Conservation (phyloP, 108 stramenopile genomes). For the Cyclostephanos invisitatus region DNA sequence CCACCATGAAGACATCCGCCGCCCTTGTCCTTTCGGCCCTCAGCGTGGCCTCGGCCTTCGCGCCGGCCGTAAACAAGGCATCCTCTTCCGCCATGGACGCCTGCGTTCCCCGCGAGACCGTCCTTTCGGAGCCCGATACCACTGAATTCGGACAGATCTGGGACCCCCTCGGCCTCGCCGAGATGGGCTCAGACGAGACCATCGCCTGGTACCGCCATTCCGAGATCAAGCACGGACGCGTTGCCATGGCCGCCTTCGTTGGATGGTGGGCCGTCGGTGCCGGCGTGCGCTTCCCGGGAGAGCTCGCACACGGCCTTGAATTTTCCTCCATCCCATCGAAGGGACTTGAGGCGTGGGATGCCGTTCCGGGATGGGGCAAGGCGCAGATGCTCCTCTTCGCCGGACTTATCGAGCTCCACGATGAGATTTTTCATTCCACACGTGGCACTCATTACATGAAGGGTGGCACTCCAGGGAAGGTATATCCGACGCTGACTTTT, state of each 20-base stretch:
- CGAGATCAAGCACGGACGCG: slow-evolving; percentile 80
- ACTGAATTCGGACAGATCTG: slow-evolving; percentile 71
- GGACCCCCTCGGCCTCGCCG: slow-evolving; percentile 76
- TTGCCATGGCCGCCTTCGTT: slow-evolving; percentile 85
- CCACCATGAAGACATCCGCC: slow-evolving; percentile 32
- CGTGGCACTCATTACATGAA: slow-evolving; percentile 74
- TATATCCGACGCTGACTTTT: slow-evolving; percentile 24
- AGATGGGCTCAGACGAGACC: slow-evolving; percentile 72
- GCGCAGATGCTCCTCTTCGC: slow-evolving; percentile 81
- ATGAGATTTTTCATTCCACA: slow-evolving; percentile 67
- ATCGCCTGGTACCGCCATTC: slow-evolving; percentile 83
- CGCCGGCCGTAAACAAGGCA: slow-evolving; percentile 36
- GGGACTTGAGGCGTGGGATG: slow-evolving; percentile 85
- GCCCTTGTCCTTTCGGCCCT: slow-evolving; percentile 36
- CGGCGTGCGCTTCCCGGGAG: slow-evolving; percentile 74
- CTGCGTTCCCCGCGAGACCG: slow-evolving; percentile 50
- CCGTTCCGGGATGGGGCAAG: slow-evolving; percentile 84
- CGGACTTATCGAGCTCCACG: slow-evolving; percentile 81
- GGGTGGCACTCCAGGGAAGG: slow-evolving; percentile 81
- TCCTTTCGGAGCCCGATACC: slow-evolving; percentile 64
- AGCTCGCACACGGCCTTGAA: slow-evolving; percentile 64
- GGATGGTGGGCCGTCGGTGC: slow-evolving; percentile 76
- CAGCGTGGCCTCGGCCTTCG: slow-evolving; percentile 42
- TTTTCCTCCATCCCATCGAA: slow-evolving; percentile 68
- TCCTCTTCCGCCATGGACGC: slow-evolving; percentile 33